Evolutionary conservation across 2,329 filamentous ascomycete genomes (phyloP).

Genomic region (Lecanicillium sp.): DNA sequence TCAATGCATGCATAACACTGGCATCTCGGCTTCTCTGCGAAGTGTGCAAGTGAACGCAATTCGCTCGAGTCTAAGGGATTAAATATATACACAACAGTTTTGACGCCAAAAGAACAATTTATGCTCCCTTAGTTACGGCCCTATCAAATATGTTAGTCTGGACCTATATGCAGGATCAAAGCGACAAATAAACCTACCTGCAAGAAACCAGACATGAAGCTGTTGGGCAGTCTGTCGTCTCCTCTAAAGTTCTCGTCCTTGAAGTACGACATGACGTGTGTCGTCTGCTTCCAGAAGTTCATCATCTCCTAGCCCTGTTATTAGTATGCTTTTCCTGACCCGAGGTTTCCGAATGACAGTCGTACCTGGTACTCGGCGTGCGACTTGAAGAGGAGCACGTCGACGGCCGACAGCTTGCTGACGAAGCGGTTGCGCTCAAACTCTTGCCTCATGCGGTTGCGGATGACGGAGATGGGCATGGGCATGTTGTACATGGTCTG

Average conservation of each 20-base stretch:
- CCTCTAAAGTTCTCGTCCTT: slow-evolving; percentile 73
- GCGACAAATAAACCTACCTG: slow-evolving; percentile 56
- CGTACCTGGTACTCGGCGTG: slow-evolving; percentile 89
- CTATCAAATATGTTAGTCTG: slow-evolving; percentile 28
- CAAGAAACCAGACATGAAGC: slow-evolving; percentile 91
- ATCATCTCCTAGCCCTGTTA: slow-evolving; percentile 69
- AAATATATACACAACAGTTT: slow-evolving; percentile 28
- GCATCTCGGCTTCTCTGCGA: background rate
- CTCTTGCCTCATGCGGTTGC: slow-evolving; percentile 91
- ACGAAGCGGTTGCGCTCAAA: slow-evolving; percentile 95
- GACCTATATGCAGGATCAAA: slow-evolving; percentile 10
- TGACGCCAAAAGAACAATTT: slow-evolving; percentile 18
- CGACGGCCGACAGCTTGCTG: slow-evolving; percentile 79
- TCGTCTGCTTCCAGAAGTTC: slow-evolving; percentile 98
- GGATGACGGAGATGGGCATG: slow-evolving; percentile 78
- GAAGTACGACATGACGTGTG: slow-evolving; percentile 96
- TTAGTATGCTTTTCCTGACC: too few species aligned
- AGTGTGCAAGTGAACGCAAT: slow-evolving; percentile 2
- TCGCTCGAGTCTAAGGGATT: slow-evolving; percentile 22
- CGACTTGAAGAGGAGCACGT: slow-evolving; percentile 85
- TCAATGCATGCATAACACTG: slow-evolving; percentile 4
- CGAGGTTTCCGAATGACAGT: slow-evolving; percentile 20
- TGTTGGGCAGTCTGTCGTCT: slow-evolving; percentile 72
- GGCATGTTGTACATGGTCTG: slow-evolving; percentile 95
- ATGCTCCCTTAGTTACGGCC: slow-evolving; percentile 48